Conservation (phyloP, 805 yeast genomes). For the Yamadazyma endophytica region DNA sequence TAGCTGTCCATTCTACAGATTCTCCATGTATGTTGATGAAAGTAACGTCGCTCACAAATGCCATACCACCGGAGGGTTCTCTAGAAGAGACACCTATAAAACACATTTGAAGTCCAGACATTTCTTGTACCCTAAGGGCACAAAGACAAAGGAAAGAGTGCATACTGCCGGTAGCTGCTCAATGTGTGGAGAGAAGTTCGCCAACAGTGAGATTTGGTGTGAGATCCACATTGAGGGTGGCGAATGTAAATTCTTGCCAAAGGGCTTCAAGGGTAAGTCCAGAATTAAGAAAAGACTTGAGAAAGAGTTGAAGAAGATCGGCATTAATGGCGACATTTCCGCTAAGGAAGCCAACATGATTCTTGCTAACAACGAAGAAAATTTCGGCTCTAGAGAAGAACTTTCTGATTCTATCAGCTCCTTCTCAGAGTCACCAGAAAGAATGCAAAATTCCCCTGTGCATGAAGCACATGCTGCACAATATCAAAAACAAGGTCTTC, state of each 20-base stretch:
- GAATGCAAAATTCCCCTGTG: too few relatives aligned
- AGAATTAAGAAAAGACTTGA: slow-evolving; percentile 39
- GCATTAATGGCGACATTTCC: slow-evolving; percentile 15
- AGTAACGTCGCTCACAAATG: slow-evolving; percentile 42
- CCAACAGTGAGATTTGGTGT: slow-evolving; percentile 49
- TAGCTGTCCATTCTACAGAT: slow-evolving; percentile 48
- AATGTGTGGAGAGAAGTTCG: slow-evolving; percentile 49
- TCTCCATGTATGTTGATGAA: slow-evolving; percentile 33
- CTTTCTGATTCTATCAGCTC: too few relatives aligned
- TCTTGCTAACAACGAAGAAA: too few relatives aligned
- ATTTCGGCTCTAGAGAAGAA: too few relatives aligned
- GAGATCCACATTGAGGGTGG: slow-evolving; percentile 48
- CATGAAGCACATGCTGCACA: too few relatives aligned
- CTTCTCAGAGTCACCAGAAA: too few relatives aligned
- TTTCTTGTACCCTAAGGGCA: slow-evolving; percentile 54
- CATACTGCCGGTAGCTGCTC: slow-evolving; percentile 48
- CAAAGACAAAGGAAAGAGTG: slow-evolving; percentile 42
- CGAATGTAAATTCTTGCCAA: slow-evolving; percentile 42
- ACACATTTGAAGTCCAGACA: slow-evolving; percentile 56
- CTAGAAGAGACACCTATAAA: slow-evolving; percentile 56
- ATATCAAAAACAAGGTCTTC: too few relatives aligned
- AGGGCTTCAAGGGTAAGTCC: slow-evolving; percentile 42
- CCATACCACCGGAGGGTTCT: slow-evolving; percentile 56
- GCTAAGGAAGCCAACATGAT: too few relatives aligned
- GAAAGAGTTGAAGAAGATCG: slow-evolving; percentile 30